phyloP scores from a whole-genome alignment of 192 early-diverging fungal species.

The Spizellomyces punctatus region DNA sequence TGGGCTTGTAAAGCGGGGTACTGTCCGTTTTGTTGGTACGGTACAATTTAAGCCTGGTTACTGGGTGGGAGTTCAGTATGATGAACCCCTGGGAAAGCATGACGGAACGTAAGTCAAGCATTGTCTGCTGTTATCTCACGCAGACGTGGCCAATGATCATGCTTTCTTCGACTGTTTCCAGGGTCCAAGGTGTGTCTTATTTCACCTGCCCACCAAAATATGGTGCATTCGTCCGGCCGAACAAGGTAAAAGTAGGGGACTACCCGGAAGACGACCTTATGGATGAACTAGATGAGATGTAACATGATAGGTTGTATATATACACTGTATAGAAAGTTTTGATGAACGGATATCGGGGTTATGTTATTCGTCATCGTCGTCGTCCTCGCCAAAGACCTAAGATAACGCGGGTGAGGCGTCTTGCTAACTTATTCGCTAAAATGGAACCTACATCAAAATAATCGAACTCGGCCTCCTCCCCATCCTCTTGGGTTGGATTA shows the following conservation, averaged over 20 bases:
- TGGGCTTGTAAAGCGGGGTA: conserved; percentile 51
- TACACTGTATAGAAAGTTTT: conserved; percentile 39
- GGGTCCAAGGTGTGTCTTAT: conserved; percentile 74
- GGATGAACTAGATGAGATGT: conserved; percentile 73
- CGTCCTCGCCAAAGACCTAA: conserved; percentile 23
- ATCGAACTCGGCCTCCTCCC: conserved; percentile 32
- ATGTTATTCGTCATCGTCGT: conserved; percentile 22
- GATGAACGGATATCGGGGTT: not conserved
- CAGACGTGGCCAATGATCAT: not conserved
- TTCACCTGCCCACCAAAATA: conserved; percentile 74
- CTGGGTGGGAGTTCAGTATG: conserved; percentile 95
- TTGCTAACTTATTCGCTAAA: not conserved
- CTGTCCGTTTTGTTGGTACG: conserved; percentile 61
- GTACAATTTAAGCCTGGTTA: conserved; percentile 80
- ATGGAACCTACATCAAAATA: conserved; percentile 33
- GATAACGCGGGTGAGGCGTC: not conserved
- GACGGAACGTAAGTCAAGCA: conserved; percentile 68
- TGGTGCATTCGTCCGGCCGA: conserved; percentile 90
- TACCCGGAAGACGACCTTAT: conserved; percentile 90
- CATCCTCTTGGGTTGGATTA: not conserved
- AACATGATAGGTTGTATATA: conserved; percentile 29
- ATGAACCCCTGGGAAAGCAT: conserved; percentile 96
- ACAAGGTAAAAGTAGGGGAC: conserved; percentile 87
- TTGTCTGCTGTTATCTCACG: not conserved
- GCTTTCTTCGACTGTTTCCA: conserved; percentile 10